Percentiles rank a stretch among this genome's conserved stretches.
These are phyloP conservation scores for Cystobasidium sp. DNA, from an alignment of 1,284 basidiomycete genomes.

Conservation along the genomic window DNA sequence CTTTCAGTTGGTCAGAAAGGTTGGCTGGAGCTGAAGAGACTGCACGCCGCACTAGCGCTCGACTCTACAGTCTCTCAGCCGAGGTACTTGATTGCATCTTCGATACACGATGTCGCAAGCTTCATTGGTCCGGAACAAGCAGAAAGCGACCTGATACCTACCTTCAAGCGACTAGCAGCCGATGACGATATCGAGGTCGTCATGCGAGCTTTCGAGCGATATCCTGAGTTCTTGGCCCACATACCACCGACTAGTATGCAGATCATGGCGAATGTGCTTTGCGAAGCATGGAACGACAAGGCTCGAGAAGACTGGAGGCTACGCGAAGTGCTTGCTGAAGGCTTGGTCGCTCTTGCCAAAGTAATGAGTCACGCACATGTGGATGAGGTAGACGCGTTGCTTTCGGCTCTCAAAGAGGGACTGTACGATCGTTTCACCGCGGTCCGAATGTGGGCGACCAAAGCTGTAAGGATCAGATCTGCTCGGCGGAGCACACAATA, in stretches of 20 bases:
- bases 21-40: constrained; percentile 75
- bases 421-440: constrained; percentile 80
- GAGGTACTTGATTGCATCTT: constrained; percentile 37
- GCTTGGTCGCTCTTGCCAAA: constrained; percentile 59
- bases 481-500: constrained; percentile 39
- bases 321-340: constrained; percentile 70
- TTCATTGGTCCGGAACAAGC: constrained; percentile 77
- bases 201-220: constrained; percentile 61
- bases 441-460: constrained; percentile 77
- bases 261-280: constrained; percentile 64
- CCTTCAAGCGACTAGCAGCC: constrained; percentile 69
- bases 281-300: constrained; percentile 68
- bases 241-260: constrained; percentile 59
- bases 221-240: constrained; percentile 53
- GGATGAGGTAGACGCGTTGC: constrained; percentile 56
- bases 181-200: constrained; percentile 72
- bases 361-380: constrained; percentile 49
- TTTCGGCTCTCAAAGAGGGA: constrained; percentile 66
- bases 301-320: constrained; percentile 79
- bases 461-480: constrained; percentile 60
- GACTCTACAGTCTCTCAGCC: constrained; percentile 67
- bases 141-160: constrained; percentile 70
- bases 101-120: constrained; percentile 81
- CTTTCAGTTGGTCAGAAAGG: constrained; percentile 76
- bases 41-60: constrained; percentile 69